These are phyloP conservation scores for Venturia pyrina DNA, from an alignment of 2,329 filamentous ascomycete genomes.

Conservation along the genomic window DNA sequence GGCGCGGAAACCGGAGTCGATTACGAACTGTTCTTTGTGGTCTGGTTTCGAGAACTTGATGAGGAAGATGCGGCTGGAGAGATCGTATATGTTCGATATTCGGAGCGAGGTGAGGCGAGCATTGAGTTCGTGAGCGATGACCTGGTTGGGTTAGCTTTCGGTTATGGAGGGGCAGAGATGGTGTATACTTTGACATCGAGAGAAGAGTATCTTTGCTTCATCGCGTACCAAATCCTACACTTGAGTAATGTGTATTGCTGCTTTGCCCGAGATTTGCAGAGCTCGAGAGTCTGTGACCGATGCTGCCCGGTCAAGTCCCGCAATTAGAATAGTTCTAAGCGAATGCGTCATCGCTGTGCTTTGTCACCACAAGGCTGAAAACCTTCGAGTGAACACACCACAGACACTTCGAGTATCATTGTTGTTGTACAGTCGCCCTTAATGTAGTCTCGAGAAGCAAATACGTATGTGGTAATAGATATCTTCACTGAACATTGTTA, in stretches of 20 bases:
- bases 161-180: neutral
- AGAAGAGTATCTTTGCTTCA: conserved; percentile 77
- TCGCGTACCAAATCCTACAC: conserved; percentile 23
- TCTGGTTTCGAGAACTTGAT: conserved; percentile 91
- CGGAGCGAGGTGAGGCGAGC: conserved; percentile 65
- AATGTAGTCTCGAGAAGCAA: too few relatives aligned
- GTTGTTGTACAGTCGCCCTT: too few relatives aligned
- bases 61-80: conserved; percentile 83
- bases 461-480: too few relatives aligned
- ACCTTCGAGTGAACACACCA: neutral
- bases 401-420: neutral
- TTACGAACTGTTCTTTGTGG: conserved; percentile 76
- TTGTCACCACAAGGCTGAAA: conserved; percentile 2
- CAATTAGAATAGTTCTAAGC: too few relatives aligned
- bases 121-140: conserved; percentile 89
- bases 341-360: neutral
- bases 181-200: conserved; percentile 57
- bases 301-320: neutral
- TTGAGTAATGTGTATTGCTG: neutral
- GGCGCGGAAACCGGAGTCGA: conserved; percentile 93
- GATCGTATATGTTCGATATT: conserved; percentile 88
- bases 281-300: neutral
- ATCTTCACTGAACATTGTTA: too few relatives aligned
- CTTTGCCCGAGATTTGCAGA: neutral
- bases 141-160: conserved; percentile 40